Percentiles rank a stretch among this genome's conserved stretches.
phyloP scores from a whole-genome alignment of 192 early-diverging fungal genomes.

The Rhizophlyctis rosea region DNA sequence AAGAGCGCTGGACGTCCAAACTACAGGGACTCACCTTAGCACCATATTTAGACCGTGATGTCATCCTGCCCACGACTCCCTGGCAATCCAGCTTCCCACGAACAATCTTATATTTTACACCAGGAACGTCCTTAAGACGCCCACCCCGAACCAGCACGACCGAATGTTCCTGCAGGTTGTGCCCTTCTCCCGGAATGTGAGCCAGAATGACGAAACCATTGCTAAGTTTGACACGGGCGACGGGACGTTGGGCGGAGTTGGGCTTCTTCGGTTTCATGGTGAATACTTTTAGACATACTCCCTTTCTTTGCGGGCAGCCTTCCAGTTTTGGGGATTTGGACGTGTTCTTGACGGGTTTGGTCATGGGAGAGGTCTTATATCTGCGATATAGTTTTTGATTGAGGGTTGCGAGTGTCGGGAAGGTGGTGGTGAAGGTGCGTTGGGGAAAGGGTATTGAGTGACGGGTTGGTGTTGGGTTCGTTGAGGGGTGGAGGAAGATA shows the following conservation, averaged over 20 bases:
- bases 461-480: too few species aligned
- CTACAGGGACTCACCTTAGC: constrained; percentile 73
- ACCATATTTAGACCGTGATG: constrained; percentile 90
- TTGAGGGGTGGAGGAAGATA: too few species aligned
- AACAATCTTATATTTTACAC: constrained; percentile 92
- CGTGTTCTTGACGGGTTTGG: too few species aligned
- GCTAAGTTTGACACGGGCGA: constrained; percentile 87
- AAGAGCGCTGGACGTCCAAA: too few species aligned
- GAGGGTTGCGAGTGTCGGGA: constrained; percentile 68
- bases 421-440: too few species aligned
- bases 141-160: constrained; percentile 94
- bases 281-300: constrained; percentile 94
- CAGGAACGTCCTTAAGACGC: constrained; percentile 94
- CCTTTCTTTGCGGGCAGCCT: constrained; percentile 83
- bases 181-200: constrained; percentile 98
- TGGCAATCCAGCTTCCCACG: constrained; percentile 92
- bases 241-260: constrained; percentile 95
- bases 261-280: constrained; percentile 97
- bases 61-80: constrained; percentile 82
- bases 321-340: constrained; percentile 83
- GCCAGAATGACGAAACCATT: constrained; percentile 88
- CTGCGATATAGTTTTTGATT: constrained; percentile 88
- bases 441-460: too few species aligned
- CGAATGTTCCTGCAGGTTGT: constrained; percentile 97
- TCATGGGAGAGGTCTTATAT: constrained; percentile 66